These are phyloP conservation scores for Cytospora leucostoma DNA, from an alignment of 2,329 filamentous ascomycete species.

Conservation along the genomic window DNA sequence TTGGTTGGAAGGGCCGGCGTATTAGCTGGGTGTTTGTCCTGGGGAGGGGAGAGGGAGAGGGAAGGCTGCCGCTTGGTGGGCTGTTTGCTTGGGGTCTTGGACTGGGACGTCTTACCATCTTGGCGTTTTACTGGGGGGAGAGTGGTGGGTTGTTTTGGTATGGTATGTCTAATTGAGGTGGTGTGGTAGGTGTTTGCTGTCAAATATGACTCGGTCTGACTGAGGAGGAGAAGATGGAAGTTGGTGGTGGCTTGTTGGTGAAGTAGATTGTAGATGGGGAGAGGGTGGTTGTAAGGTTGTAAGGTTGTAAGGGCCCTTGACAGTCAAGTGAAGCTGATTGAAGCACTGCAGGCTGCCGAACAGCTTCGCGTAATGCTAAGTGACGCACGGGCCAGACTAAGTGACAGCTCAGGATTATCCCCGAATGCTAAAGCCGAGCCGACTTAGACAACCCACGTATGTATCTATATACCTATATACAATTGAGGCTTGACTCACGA, in stretches of 20 bases:
- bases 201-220: neutral
- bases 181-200: neutral
- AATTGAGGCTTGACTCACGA: neutral
- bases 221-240: neutral
- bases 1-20: conserved; percentile 25
- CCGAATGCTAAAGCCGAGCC: neutral
- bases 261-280: conserved; percentile 14
- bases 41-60: conserved; percentile 1
- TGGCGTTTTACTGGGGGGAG: conserved; percentile 36
- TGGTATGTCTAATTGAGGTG: conserved; percentile 5
- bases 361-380: conserved; percentile 26
- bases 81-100: conserved; percentile 21
- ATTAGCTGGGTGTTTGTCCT: conserved; percentile 24
- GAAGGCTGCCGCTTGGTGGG: conserved; percentile 12
- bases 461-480: neutral
- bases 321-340: conserved; percentile 11
- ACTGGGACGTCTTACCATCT: conserved; percentile 49
- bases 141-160: conserved; percentile 8
- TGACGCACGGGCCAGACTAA: conserved; percentile 16
- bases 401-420: neutral
- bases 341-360: conserved; percentile 25
- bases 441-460: neutral
- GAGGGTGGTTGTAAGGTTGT: neutral
- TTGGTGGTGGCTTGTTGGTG: conserved; percentile 8
- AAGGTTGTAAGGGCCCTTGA: neutral